Evolutionary conservation across 768 basidiomycete genomes (phyloP), one percentile per base, ranked within the genome.

Genomic region (Plicaturopsis crispa): DNA sequence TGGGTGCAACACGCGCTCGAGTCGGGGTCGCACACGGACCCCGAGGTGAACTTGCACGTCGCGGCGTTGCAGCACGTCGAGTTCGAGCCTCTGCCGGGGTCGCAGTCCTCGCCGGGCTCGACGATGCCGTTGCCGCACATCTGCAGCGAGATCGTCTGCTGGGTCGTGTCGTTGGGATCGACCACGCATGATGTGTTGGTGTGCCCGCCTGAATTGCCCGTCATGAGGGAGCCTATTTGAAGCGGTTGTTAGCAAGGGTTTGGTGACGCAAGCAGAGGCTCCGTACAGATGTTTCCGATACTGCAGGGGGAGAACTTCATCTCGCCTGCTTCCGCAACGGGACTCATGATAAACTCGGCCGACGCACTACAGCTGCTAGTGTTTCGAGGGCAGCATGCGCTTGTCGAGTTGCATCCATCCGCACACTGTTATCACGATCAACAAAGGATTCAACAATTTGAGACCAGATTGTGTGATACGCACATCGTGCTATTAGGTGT

Each of bases 51-150:
- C 60, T 85, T 85, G 67, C 85, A 89, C 7, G 80, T 82, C 16
- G 62, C 48, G 3, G 73, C 46, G 57, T 92, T 76, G 64, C 89
- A 92, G 62, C 89, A 92, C 2, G 70, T 59, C 4, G 78, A 78
- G 31, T 64, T 62, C 8, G 66, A 52, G 38, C 75, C 80, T 24
- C 54, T 48, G 21, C 84, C 84, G 0, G 89, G 88, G 58, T 94
- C 89, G 54, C 90, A 92, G 26, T 92, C 84, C 62, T 94, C 90
- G 21, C 86, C 89, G 1, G 49, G 55, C 53, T 87, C 85, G 36
- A 86, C 78, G 44, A 89, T 87, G 35, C 86, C 86, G 57, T 89
- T 88, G 19, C 85, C 83, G 50, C 82, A 85, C 79, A 80, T 82
- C 48, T 83, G 69, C 14, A 84, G 63, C 3, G 78, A 71, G 46